phyloP scores from a whole-genome alignment of 805 yeast species.

The Zygotorulaspora chibaensis region DNA sequence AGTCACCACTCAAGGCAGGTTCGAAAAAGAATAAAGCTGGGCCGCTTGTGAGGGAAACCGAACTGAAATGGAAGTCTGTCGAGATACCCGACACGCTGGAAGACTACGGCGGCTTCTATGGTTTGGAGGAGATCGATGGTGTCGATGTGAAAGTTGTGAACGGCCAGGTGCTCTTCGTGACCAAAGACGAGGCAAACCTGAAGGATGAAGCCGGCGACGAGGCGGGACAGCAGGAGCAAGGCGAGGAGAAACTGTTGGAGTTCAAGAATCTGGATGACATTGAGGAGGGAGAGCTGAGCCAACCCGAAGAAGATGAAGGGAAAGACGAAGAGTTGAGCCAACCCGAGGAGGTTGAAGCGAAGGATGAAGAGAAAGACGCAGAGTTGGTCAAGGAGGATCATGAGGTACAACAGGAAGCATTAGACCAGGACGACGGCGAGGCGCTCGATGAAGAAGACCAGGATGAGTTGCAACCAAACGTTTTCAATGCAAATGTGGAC shows the following conservation, averaged over 20 bases:
- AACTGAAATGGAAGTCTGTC: constrained; percentile 73
- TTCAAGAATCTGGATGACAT: constrained; percentile 33
- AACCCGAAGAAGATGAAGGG: constrained; percentile 20
- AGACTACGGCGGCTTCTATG: constrained; percentile 87
- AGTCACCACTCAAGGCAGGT: constrained; percentile 1
- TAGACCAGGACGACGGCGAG: constrained; percentile 12
- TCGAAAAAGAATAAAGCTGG: constrained; percentile 2
- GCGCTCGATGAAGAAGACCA: constrained; percentile 7
- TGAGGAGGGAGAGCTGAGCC: constrained; percentile 31
- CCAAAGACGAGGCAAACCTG: constrained; percentile 35
- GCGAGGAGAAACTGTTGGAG: constrained; percentile 24
- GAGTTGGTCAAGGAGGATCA: neutral
- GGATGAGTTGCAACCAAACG: constrained; percentile 25
- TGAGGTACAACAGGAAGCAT: constrained; percentile 16
- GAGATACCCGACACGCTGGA: constrained; percentile 78
- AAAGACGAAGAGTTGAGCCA: constrained; percentile 15
- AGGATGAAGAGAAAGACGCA: constrained; percentile 13
- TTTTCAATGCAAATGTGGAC: constrained; percentile 25
- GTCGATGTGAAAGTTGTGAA: constrained; percentile 73
- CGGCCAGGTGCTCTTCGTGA: constrained; percentile 62
- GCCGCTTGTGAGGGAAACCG: constrained; percentile 43
- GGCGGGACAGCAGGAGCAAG: constrained; percentile 13
- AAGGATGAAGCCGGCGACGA: neutral
- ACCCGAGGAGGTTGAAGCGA: constrained; percentile 21
- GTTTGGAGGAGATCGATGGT: constrained; percentile 90